Conservation (phyloP, 192 early-diverging fungal genomes). For the Rhizophagus sp. region DNA sequence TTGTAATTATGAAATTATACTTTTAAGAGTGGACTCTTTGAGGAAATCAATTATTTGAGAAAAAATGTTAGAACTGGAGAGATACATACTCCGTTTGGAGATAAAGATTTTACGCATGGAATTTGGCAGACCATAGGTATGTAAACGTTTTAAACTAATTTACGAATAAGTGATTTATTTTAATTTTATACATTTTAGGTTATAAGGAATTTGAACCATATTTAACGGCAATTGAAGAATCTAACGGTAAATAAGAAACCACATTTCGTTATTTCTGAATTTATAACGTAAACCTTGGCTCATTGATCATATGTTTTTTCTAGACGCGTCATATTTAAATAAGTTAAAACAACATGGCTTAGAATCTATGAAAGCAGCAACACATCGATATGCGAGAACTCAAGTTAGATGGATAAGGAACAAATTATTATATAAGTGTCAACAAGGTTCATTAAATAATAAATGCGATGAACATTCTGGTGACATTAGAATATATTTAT, state of each 20-base stretch:
- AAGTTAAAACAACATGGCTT: conserved; percentile 55
- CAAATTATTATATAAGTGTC: conserved; percentile 59
- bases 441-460: conserved; percentile 13
- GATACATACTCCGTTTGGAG: conserved; percentile 43
- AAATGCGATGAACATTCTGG: not conserved
- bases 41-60: conserved; percentile 52
- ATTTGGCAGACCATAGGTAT: conserved; percentile 76
- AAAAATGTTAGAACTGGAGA: conserved; percentile 55
- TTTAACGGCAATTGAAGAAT: conserved; percentile 37
- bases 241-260: not conserved
- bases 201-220: conserved; percentile 89
- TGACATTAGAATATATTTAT: conserved; percentile 51
- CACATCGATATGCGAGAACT: conserved; percentile 84
- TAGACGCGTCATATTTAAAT: conserved; percentile 32
- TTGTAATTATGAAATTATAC: not conserved
- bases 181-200: conserved; percentile 50
- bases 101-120: conserved; percentile 60
- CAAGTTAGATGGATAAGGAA: conserved; percentile 85
- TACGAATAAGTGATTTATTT: conserved; percentile 22
- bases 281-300: not conserved
- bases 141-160: conserved; percentile 26
- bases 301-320: not conserved
- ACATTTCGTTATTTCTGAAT: not conserved
- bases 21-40: conserved; percentile 53
- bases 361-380: conserved; percentile 83